Conservation (phyloP, 2,329 filamentous ascomycete species). For the Cadophora malorum region DNA sequence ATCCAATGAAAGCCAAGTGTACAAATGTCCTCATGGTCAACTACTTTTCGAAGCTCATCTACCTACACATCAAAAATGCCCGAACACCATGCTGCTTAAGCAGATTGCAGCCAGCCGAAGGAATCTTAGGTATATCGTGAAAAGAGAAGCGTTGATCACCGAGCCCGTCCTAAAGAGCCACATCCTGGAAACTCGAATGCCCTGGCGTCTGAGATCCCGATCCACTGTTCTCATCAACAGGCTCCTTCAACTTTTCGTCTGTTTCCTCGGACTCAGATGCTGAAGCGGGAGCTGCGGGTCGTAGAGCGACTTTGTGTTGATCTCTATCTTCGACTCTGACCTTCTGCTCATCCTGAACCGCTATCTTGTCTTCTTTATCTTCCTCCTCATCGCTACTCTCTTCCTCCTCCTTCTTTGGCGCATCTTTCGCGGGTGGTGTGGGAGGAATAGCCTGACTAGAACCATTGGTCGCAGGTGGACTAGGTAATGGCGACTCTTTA, state of each 20-base stretch:
- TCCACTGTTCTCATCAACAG: constrained; percentile 46
- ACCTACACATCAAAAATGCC: constrained; percentile 14
- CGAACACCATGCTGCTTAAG: constrained; percentile 27
- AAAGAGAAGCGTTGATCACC: constrained; percentile 16
- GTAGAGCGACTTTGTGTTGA: constrained; percentile 59
- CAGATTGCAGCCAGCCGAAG: constrained; percentile 23
- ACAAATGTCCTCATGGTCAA: background rate
- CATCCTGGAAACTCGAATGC: constrained; percentile 68
- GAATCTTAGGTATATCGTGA: constrained; percentile 35
- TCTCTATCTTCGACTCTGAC: constrained; percentile 61
- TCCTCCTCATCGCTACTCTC: constrained; percentile 41
- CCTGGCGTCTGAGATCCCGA: constrained; percentile 54
- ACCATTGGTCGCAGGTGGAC: constrained; percentile 38
- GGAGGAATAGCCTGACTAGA: constrained; percentile 40
- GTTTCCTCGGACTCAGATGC: constrained; percentile 43
- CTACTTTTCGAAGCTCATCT: constrained; percentile 16
- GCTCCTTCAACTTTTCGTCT: constrained; percentile 45
- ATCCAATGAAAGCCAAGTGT: background rate
- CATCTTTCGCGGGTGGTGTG: constrained; percentile 43
- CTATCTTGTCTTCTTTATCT: constrained; percentile 44
- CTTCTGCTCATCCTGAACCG: constrained; percentile 59
- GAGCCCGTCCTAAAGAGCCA: constrained; percentile 55
- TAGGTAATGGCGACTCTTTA: constrained; percentile 33
- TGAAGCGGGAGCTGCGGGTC: constrained; percentile 47
- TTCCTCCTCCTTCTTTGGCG: constrained; percentile 36